Evolutionary conservation across 1,284 basidiomycete species (phyloP), one percentile per base, ranked within the genome.

Genomic region (Apiotrichum sp.): DNA sequence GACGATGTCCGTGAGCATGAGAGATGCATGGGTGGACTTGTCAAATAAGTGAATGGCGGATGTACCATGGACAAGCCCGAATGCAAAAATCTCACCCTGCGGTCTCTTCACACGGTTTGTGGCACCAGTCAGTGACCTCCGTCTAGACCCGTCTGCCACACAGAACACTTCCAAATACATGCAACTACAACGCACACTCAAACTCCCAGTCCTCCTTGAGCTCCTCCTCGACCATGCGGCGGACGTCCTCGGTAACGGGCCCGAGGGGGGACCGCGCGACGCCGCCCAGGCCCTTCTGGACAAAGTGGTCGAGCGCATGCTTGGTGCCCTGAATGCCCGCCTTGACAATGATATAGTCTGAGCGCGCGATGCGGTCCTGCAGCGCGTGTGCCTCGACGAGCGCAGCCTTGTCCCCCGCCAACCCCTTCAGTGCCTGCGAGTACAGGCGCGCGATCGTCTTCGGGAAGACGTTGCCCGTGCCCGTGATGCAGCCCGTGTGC

Each of bases 381-480:
- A 90, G 73, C 53, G 80, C 75, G 77, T 83, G 80, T 0, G 88
- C 89, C 63, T 88, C 85, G 16, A 80, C 76, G 46, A 84, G 63
- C 52, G 84, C 84, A 11, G 80, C 79, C 52, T 82, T 77, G 68
- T 82, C 76, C 6, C 75, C 72, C 48, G 66, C 62, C 48, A 78
- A 59, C 11, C 76, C 77, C 53, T 72, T 69, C 34, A 73, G 55
- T 2, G 72, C 84, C 13, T 85, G 69, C 48, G 80, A 74, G 70
- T 83, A 86, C 36, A 90, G 70, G 63, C 79, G 79, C 32, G 76
- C 77, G 68, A 90, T 88, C 14, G 85, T 77, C 67, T 88, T 89
- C 8, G 88, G 89, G 50, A 85, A 78, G 58, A 90, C 76, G 74
- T 91, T 91, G 11, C 86, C 86, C 7, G 86, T 81, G 2, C 87